phyloP scores from a whole-genome alignment of 345 rosid species.

The Lepidium aucheri region DNA sequence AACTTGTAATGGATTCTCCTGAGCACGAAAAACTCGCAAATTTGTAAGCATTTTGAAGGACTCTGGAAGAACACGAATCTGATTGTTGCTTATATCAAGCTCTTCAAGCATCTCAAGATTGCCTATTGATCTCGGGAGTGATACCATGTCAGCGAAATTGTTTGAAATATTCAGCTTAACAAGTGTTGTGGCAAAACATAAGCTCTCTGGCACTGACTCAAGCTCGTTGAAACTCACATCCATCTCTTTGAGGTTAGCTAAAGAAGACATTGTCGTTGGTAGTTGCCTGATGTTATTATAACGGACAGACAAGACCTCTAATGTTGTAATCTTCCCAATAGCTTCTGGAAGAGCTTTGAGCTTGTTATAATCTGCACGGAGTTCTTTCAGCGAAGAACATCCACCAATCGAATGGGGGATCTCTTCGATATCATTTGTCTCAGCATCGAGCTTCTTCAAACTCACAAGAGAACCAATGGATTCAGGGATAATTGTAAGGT shows the following conservation, averaged over 20 bases:
- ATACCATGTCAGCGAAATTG: conserved; percentile 79
- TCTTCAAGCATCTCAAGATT: conserved; percentile 96
- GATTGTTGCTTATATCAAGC: conserved; percentile 93
- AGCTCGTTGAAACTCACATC: conserved; percentile 97
- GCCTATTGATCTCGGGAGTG: conserved; percentile 86
- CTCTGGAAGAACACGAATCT: conserved; percentile 82
- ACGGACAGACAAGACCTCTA: conserved; percentile 76
- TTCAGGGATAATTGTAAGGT: conserved; percentile 54
- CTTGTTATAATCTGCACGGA: conserved; percentile 81
- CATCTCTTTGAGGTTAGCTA: conserved; percentile 66
- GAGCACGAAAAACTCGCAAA: conserved; percentile 54
- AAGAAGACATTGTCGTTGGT: conserved; percentile 92
- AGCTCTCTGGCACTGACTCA: conserved; percentile 90
- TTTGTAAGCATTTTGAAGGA: conserved; percentile 74
- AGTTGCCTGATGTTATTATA: conserved; percentile 83
- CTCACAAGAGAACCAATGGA: conserved; percentile 64
- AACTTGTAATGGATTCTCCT: conserved; percentile 89
- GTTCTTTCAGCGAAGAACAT: conserved; percentile 64
- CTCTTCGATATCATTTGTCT: conserved; percentile 87
- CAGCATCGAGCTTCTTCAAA: conserved; percentile 59
- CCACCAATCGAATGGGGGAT: conserved; percentile 71
- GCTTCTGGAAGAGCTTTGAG: conserved; percentile 99
- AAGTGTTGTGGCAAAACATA: conserved; percentile 87
- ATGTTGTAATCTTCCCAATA: conserved; percentile 68
- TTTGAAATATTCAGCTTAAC: conserved; percentile 87